These are phyloP conservation scores for Kodamaea laetipori DNA, from an alignment of 805 yeast genomes.

Conservation along the genomic window DNA sequence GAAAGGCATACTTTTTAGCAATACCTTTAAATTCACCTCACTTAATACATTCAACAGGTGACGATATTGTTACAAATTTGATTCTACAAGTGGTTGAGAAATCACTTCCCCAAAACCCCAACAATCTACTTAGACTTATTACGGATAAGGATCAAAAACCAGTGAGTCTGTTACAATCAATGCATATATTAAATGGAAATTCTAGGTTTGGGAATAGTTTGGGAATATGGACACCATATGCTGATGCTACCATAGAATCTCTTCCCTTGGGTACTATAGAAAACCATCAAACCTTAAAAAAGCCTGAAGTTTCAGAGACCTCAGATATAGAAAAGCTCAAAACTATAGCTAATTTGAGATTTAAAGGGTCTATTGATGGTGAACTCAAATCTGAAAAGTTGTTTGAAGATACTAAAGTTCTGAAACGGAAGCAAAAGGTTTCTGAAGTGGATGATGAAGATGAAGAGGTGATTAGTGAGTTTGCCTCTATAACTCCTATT, in stretches of 20 bases:
- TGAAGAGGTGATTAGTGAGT: conserved; percentile 31
- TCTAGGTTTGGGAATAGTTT: conserved; percentile 62
- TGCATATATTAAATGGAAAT: conserved; percentile 60
- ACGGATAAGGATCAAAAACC: conserved; percentile 42
- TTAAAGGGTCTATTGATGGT: conserved; percentile 57
- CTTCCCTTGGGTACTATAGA: conserved; percentile 56
- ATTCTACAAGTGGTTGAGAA: conserved; percentile 63
- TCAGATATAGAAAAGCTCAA: conserved; percentile 26
- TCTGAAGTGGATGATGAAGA: conserved; percentile 20
- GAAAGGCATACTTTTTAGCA: conserved; percentile 65
- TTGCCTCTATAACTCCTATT: conserved; percentile 59
- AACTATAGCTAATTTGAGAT: conserved; percentile 54
- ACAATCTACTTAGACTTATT: conserved; percentile 40
- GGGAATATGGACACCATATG: conserved; percentile 76
- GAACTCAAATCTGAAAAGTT: conserved; percentile 34
- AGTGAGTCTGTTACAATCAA: conserved; percentile 50
- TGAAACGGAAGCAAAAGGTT: conserved; percentile 18
- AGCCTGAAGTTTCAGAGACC: conserved; percentile 9
- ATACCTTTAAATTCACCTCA: conserved; percentile 69
- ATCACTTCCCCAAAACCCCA: conserved; percentile 48
- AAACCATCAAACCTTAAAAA: conserved; percentile 41
- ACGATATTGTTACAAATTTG: conserved; percentile 47
- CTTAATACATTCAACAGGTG: conserved; percentile 56
- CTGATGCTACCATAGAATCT: conserved; percentile 64
- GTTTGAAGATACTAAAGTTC: conserved; percentile 37